Evolutionary conservation across 352 stramenopile species (phyloP), one percentile per base, ranked within the genome.

Genomic region (Phytophthora pseudosyringae): DNA sequence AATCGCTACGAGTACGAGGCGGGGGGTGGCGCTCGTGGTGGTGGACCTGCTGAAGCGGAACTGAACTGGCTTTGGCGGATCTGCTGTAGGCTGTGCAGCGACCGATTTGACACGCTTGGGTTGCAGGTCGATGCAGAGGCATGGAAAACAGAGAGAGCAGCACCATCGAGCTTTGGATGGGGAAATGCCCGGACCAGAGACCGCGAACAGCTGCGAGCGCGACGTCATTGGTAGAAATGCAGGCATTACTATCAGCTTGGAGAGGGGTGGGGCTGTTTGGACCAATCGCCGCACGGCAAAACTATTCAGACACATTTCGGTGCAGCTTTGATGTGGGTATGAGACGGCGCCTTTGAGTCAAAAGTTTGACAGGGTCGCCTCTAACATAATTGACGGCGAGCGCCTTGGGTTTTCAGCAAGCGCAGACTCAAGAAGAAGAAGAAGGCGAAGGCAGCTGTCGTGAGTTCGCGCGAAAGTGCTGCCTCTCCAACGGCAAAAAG

Each of bases 21-120:
- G 39, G 44, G 1, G 39, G 21, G 35, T 6, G 31, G 35, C 31
- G 45, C 52, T 69, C 44, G 63, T 57, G 48, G 35, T 59, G 64
- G 64, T 55, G 56, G 49, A 62, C 56, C 48, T 58, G 61, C 33
- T 56, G 15, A 62, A 45, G 64, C 43, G 63, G 49, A 67, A 71
- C 48, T 71, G 49, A 67, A 71, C 48, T 71, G 64, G 56, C 64
- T 71, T 50, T 50, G 57, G 29, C 3, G 33, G 41, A 47, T 35
- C 25, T 21, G 46, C 46, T 53, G 8, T 40, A 36, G 13, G 31
- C 49, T 31, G 41, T 1, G 43, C 2, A 49, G 43, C 36, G 36
- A 11, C 15, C 45, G 45, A 40, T 59, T 53, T 64, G 57, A 64
- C 12, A 45, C 21, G 43, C 33, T 35, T 32, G 47, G 11, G 21